phyloP scores from a whole-genome alignment of 2,329 filamentous ascomycete species.

The Karstenula rhodostoma region DNA sequence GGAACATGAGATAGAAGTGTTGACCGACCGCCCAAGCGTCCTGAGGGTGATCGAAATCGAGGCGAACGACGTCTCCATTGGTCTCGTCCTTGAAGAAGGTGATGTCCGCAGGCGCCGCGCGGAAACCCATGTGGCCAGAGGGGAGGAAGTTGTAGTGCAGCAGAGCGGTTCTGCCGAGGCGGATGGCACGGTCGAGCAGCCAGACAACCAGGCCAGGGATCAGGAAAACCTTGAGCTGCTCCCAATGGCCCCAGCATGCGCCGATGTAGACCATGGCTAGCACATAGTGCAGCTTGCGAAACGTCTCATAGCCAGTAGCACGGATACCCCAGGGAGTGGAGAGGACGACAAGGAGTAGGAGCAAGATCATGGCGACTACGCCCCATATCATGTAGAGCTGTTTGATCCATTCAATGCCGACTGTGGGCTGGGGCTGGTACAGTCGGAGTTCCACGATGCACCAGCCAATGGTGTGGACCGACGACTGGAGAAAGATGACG shows the following conservation, averaged over 20 bases:
- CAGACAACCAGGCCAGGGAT: constrained; percentile 68
- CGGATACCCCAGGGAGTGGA: constrained; percentile 68
- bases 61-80: constrained; percentile 63
- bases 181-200: constrained; percentile 68
- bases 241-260: constrained; percentile 79
- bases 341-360: constrained; percentile 68
- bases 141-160: constrained; percentile 61
- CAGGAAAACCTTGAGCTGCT: constrained; percentile 57
- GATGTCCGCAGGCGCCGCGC: constrained; percentile 35
- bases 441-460: constrained; percentile 70
- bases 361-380: constrained; percentile 70
- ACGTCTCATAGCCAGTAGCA: constrained; percentile 77
- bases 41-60: constrained; percentile 71
- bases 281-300: constrained; percentile 77
- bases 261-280: constrained; percentile 78
- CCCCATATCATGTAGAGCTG: constrained; percentile 79
- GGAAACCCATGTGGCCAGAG: constrained; percentile 42
- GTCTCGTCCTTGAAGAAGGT: constrained; percentile 50
- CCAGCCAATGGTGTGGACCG: constrained; percentile 76
- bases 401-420: constrained; percentile 64
- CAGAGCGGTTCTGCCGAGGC: constrained; percentile 65
- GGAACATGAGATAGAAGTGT: constrained; percentile 76
- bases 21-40: constrained; percentile 71
- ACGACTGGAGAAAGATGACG: constrained; percentile 73
- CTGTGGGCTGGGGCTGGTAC: constrained; percentile 74